These are phyloP conservation scores for Miamiensis avidus DNA, from an alignment of 169 alveolate species.

Conservation along the genomic window DNA sequence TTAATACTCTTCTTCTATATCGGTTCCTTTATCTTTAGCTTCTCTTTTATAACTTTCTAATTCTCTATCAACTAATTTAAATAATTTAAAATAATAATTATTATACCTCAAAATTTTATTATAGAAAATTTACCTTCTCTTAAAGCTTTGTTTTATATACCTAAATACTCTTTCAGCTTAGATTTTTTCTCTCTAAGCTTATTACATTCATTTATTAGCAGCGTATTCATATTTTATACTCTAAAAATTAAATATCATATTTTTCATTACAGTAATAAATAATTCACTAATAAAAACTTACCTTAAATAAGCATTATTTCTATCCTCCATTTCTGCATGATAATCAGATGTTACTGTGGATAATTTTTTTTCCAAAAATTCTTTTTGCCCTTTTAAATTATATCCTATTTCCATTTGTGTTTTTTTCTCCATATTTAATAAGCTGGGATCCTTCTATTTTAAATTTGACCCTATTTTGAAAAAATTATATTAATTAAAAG, in stretches of 20 bases:
- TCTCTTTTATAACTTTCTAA: neutral
- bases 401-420: conserved; percentile 15
- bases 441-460: conserved; percentile 30
- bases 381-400: conserved; percentile 20
- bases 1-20: too few relatives aligned
- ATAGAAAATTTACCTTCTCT: conserved; percentile 18
- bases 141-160: conserved; percentile 29
- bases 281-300: too few relatives aligned
- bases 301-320: neutral
- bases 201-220: conserved; percentile 29
- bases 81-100: too few relatives aligned
- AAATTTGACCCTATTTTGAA: conserved; percentile 17
- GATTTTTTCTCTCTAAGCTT: conserved; percentile 31
- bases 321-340: conserved; percentile 8
- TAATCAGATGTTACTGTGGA: conserved; percentile 18
- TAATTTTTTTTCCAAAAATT: conserved; percentile 13
- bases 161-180: conserved; percentile 21
- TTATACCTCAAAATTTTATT: neutral
- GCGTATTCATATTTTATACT: conserved; percentile 26
- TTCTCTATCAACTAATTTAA: too few relatives aligned
- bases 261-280: neutral
- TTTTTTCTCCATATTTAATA: conserved; percentile 29
- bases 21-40: neutral
- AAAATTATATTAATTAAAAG: neutral
- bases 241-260: neutral